phyloP scores from a whole-genome alignment of 2,329 filamentous ascomycete genomes.

The Colletotrichum sp. region DNA sequence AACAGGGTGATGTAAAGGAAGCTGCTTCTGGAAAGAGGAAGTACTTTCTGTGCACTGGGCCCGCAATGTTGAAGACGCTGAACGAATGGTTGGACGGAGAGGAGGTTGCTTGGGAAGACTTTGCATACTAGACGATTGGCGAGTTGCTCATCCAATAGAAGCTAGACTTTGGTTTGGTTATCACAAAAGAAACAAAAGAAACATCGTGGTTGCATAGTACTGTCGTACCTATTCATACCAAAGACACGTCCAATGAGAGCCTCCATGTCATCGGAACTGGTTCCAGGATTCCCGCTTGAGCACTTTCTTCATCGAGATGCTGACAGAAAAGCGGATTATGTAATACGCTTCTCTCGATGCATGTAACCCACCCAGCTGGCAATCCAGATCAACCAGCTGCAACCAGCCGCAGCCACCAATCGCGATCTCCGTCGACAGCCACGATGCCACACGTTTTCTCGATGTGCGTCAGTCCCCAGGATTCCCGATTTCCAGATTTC shows the following conservation, averaged over 20 bases:
- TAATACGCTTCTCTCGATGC: neutral
- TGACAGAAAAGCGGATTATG: neutral
- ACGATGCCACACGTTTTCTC: constrained; percentile 5
- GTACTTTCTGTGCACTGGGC: constrained; percentile 57
- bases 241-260: neutral
- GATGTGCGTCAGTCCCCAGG: neutral
- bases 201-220: neutral
- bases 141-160: neutral
- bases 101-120: constrained; percentile 63
- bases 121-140: constrained; percentile 55
- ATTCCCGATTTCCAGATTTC: neutral
- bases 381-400: neutral
- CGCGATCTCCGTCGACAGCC: neutral
- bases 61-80: constrained; percentile 43
- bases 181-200: neutral
- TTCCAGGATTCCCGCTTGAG: neutral
- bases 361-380: neutral
- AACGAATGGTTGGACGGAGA: constrained; percentile 60
- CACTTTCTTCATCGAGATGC: neutral
- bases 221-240: neutral
- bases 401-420: neutral
- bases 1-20: constrained; percentile 41
- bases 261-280: neutral
- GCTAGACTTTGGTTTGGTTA: neutral
- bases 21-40: constrained; percentile 44